These are phyloP conservation scores for Mortierella sp. DNA, from an alignment of 371 early-diverging fungal genomes.

Conservation along the genomic window DNA sequence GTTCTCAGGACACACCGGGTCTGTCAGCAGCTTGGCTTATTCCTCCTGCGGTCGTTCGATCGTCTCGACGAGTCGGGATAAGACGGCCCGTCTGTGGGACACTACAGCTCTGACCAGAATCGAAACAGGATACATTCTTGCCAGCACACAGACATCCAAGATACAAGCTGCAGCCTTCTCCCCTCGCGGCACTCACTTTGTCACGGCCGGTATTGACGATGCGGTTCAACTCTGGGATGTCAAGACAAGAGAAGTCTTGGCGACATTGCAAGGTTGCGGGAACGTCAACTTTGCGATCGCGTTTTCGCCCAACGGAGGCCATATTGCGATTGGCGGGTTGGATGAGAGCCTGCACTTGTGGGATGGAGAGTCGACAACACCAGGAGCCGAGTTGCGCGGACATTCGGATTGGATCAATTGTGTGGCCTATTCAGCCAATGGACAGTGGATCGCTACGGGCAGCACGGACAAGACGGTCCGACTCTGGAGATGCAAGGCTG, in stretches of 20 bases:
- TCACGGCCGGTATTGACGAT: background rate
- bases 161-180: background rate
- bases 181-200: background rate
- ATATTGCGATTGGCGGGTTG: background rate
- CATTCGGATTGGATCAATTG: background rate
- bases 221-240: background rate
- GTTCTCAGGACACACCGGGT: background rate
- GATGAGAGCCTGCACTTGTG: background rate
- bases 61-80: background rate
- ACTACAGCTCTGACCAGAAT: background rate
- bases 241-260: background rate
- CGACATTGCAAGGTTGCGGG: background rate
- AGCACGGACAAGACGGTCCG: background rate
- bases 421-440: background rate
- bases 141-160: background rate
- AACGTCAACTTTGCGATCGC: background rate
- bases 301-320: background rate
- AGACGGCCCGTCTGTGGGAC: background rate
- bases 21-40: background rate
- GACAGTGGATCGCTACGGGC: background rate
- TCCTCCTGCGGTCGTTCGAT: background rate
- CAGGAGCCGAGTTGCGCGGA: background rate
- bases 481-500: background rate
- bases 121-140: background rate
- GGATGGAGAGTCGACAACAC: background rate